Conservation (phyloP, 306 rosid species). For the Corylus avellana region DNA sequence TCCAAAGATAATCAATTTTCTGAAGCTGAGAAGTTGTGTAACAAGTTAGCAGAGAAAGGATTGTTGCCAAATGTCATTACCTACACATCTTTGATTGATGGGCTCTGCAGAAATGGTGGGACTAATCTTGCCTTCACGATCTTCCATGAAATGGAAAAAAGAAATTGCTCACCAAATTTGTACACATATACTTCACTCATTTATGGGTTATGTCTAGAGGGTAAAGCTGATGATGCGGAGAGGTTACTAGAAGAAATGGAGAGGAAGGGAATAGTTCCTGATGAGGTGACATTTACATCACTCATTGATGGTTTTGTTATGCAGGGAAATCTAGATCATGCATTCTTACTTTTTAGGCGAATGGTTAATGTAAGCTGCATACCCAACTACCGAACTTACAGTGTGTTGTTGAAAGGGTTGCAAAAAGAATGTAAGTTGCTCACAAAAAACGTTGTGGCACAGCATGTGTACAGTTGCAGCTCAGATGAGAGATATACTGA, state of each 20-base stretch:
- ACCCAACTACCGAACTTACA: constrained; percentile 41
- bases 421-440: constrained; percentile 32
- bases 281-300: constrained; percentile 45
- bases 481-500: constrained; percentile 17
- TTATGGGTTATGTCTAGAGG: constrained; percentile 46
- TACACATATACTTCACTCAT: constrained; percentile 45
- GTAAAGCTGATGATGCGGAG: constrained; percentile 44
- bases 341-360: constrained; percentile 35
- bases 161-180: constrained; percentile 39
- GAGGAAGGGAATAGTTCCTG: constrained; percentile 41
- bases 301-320: constrained; percentile 48
- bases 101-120: constrained; percentile 41
- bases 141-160: constrained; percentile 41
- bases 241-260: constrained; percentile 41
- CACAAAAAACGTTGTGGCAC: constrained; percentile 27
- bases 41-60: constrained; percentile 35
- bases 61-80: constrained; percentile 43
- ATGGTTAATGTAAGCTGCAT: constrained; percentile 40
- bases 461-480: constrained; percentile 22
- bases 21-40: constrained; percentile 32
- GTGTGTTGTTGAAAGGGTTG: constrained; percentile 38
- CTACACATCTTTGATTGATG: constrained; percentile 40
- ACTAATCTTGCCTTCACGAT: constrained; percentile 40
- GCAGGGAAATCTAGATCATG: constrained; percentile 42
- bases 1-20: constrained; percentile 30